Conservation (phyloP, 2,329 filamentous ascomycete species). For the Graphiopsis chlorocephala region DNA sequence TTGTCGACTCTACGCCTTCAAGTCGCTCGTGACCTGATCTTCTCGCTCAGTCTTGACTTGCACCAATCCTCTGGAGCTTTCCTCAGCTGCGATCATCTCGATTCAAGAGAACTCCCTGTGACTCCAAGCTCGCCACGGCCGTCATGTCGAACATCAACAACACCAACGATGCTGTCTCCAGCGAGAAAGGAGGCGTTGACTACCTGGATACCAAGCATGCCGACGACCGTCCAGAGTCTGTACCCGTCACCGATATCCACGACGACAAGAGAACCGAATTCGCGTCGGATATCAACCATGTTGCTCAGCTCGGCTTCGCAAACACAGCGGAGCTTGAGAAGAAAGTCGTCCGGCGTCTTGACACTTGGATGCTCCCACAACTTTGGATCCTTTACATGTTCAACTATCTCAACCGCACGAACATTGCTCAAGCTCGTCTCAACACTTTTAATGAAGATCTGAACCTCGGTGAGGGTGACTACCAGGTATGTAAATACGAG, state of each 20-base stretch:
- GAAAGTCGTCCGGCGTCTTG: slow-evolving; percentile 64
- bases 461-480: slow-evolving; percentile 55
- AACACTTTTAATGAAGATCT: slow-evolving; percentile 53
- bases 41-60: background rate
- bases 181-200: background rate
- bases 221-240: background rate
- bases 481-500: slow-evolving; percentile 42
- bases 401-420: slow-evolving; percentile 29
- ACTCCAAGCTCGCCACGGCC: background rate
- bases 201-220: background rate
- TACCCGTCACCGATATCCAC: background rate
- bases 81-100: background rate
- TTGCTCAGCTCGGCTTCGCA: slow-evolving; percentile 8
- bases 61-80: background rate
- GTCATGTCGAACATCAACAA: background rate
- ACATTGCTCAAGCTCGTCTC: slow-evolving; percentile 11
- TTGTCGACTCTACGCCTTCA: background rate
- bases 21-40: background rate
- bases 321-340: slow-evolving; percentile 10
- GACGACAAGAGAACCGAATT: slow-evolving; percentile 5
- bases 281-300: slow-evolving; percentile 10
- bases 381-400: slow-evolving; percentile 30
- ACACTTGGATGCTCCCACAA: slow-evolving; percentile 63
- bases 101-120: background rate
- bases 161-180: background rate